Percentiles rank a stretch among this genome's conserved stretches.
phyloP scores from a whole-genome alignment of 192 early-diverging fungal species.

The Coemansia sp. region DNA sequence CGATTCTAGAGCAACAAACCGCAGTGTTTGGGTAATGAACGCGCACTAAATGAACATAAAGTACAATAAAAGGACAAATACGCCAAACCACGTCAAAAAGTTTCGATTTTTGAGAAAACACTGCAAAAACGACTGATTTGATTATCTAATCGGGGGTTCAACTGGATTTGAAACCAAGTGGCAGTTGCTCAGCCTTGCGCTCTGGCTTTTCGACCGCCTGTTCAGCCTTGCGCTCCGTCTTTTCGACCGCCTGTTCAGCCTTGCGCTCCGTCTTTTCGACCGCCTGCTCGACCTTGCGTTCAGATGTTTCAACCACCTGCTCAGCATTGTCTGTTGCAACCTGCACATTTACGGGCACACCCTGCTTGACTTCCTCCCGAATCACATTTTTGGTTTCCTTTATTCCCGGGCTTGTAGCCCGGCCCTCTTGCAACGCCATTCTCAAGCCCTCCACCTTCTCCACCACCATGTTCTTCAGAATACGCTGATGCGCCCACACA shows the following conservation, averaged over 20 bases:
- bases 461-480: not conserved
- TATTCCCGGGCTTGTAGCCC: not conserved
- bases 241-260: not conserved
- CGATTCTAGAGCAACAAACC: not conserved
- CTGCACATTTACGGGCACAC: not conserved
- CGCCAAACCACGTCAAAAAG: not conserved
- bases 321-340: not conserved
- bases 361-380: not conserved
- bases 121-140: not conserved
- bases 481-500: not conserved
- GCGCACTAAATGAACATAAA: not conserved
- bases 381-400: not conserved
- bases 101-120: not conserved
- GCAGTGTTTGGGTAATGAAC: not conserved
- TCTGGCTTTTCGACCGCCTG: not conserved
- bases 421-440: constrained; percentile 8
- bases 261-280: too few relatives aligned
- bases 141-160: not conserved
- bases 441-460: constrained; percentile 1
- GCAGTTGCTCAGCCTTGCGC: not conserved
- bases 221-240: not conserved
- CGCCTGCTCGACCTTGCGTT: too few relatives aligned
- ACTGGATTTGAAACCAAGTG: constrained; percentile 2
- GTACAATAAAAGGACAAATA: not conserved
- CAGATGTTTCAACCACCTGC: not conserved